Conservation (phyloP, 441 rosid species). For the Gossypium gossypioides region DNA sequence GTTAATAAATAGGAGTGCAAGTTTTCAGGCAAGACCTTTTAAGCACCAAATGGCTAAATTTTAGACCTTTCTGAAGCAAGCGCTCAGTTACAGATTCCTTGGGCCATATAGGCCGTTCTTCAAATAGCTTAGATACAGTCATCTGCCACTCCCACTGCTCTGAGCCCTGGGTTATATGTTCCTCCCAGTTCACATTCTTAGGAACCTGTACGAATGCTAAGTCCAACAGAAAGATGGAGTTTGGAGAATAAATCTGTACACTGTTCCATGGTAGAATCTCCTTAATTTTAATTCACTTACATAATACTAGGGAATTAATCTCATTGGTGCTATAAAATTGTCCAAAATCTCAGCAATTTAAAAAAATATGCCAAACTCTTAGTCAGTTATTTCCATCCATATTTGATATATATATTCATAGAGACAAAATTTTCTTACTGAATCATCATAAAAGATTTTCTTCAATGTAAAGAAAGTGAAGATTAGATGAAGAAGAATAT, state of each 20-base stretch:
- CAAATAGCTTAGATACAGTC: conserved; percentile 72
- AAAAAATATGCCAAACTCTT: background rate
- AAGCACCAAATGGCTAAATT: conserved; percentile 45
- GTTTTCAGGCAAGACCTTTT: conserved; percentile 48
- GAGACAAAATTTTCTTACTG: background rate
- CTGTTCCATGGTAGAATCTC: conserved; percentile 4
- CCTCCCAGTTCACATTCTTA: conserved; percentile 69
- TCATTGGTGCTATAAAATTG: background rate
- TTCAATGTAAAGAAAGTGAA: background rate
- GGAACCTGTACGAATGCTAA: conserved; percentile 75
- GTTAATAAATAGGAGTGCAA: background rate
- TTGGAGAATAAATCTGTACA: background rate
- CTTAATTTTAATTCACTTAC: background rate
- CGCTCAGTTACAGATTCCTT: conserved; percentile 59
- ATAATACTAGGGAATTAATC: background rate
- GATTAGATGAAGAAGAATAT: background rate
- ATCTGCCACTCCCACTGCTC: conserved; percentile 68
- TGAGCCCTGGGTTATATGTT: conserved; percentile 38
- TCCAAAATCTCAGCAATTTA: background rate
- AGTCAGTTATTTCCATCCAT: background rate
- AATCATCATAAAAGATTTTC: background rate
- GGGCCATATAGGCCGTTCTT: conserved; percentile 86
- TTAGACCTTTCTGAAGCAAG: conserved; percentile 58
- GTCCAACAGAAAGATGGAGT: conserved; percentile 20
- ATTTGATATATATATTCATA: background rate